Evolutionary conservation across 176 grass and related monocot genomes (phyloP).

Genomic region (Rhynchospora pubera): DNA sequence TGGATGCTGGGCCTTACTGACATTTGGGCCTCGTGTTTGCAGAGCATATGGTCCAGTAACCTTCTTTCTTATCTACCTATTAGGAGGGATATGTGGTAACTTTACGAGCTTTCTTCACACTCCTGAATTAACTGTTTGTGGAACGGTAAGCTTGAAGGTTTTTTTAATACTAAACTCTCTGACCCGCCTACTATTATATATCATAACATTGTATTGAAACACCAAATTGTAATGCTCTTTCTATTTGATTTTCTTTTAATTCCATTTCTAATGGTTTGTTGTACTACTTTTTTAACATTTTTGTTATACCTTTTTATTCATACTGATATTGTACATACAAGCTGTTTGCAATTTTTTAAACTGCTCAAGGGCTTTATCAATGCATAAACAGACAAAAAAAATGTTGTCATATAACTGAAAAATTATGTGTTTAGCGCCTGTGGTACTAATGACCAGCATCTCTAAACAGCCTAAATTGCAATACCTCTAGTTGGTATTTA

Average conservation of each 20-base stretch:
- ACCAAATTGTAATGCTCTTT: neutral
- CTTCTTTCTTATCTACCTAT: conserved; percentile 74
- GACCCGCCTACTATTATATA: neutral
- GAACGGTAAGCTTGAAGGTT: conserved; percentile 47
- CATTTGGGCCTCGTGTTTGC: conserved; percentile 57
- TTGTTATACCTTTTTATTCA: neutral
- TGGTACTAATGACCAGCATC: neutral
- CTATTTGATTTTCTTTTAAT: neutral
- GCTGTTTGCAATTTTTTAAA: neutral
- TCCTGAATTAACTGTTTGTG: conserved; percentile 70
- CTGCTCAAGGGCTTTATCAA: neutral
- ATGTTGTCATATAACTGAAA: neutral
- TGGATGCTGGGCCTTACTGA: conserved; percentile 63
- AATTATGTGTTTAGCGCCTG: neutral
- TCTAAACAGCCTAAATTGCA: neutral
- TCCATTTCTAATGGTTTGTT: neutral
- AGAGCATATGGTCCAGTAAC: conserved; percentile 57
- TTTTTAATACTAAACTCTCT: neutral
- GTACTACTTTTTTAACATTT: neutral
- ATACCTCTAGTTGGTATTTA: too few relatives aligned
- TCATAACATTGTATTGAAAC: neutral
- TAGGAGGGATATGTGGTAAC: conserved; percentile 77
- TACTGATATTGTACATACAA: neutral
- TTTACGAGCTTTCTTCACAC: conserved; percentile 77
- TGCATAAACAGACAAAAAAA: neutral